Percentiles rank a stretch among this genome's conserved stretches.
phyloP scores from a whole-genome alignment of 164 flowering plant species.

The grape (Vitis vinifera) region DNA sequence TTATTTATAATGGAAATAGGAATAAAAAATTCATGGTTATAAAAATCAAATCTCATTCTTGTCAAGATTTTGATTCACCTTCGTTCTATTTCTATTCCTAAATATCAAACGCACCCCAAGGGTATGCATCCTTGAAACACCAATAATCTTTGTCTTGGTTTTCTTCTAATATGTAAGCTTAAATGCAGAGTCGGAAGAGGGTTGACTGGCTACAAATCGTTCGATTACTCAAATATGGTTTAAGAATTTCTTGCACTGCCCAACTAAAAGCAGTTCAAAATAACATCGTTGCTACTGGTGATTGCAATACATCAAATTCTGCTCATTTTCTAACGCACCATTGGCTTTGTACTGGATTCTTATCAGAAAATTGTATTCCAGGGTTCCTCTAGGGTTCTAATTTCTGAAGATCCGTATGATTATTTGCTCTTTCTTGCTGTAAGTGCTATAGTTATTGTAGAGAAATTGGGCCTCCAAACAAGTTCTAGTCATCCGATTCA shows the following conservation, averaged over 20 bases:
- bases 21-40: too few relatives aligned
- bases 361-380: neutral
- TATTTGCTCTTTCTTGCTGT: too few relatives aligned
- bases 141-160: neutral
- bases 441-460: too few relatives aligned
- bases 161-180: constrained; percentile 4
- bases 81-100: too few relatives aligned
- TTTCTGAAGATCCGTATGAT: too few relatives aligned
- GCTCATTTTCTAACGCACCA: neutral
- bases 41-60: too few relatives aligned
- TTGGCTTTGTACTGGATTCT: neutral
- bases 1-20: too few relatives aligned
- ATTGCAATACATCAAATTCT: neutral
- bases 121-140: neutral
- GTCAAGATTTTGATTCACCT: too few relatives aligned
- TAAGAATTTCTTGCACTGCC: neutral
- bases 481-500: too few relatives aligned
- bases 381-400: too few relatives aligned
- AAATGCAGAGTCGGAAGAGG: constrained; percentile 44
- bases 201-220: constrained; percentile 10
- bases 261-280: neutral
- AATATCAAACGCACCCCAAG: neutral
- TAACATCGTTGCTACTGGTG: neutral
- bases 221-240: neutral
- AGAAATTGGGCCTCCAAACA: too few relatives aligned